These are phyloP conservation scores for Torulaspora quercuum DNA, from an alignment of 805 yeast genomes.

Conservation along the genomic window DNA sequence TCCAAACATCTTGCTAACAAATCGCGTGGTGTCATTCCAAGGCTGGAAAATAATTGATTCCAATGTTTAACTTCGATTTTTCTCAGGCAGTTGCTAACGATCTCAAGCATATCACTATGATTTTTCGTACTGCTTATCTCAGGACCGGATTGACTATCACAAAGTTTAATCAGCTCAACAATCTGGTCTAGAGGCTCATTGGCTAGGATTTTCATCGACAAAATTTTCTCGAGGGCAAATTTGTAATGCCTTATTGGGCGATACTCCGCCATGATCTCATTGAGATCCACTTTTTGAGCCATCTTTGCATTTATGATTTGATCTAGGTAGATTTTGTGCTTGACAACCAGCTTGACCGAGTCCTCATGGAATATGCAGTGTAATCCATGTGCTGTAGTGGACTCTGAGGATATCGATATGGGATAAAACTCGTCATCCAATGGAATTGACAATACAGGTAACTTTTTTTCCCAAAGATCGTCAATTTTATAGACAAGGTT, in stretches of 20 bases:
- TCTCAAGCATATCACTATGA: conserved; percentile 28
- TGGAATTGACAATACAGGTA: conserved; percentile 16
- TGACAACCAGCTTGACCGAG: conserved; percentile 21
- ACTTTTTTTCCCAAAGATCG: conserved; percentile 25
- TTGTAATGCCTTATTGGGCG: conserved; percentile 30
- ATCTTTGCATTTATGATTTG: conserved; percentile 25
- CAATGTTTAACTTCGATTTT: conserved; percentile 36
- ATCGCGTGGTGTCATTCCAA: conserved; percentile 33
- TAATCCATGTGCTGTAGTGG: conserved; percentile 32
- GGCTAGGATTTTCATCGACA: conserved; percentile 28
- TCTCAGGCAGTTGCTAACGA: conserved; percentile 36
- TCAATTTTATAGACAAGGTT: conserved; percentile 21
- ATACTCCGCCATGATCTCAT: conserved; percentile 26
- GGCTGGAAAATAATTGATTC: conserved; percentile 27
- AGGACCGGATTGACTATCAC: conserved; percentile 13
- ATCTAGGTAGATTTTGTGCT: conserved; percentile 34
- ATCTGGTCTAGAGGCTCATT: conserved; percentile 26
- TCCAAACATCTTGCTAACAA: conserved; percentile 32
- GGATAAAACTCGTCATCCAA: conserved; percentile 33
- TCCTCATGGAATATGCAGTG: conserved; percentile 23
- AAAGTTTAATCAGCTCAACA: conserved; percentile 25
- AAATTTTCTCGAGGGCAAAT: conserved; percentile 35
- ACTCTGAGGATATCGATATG: conserved; percentile 27
- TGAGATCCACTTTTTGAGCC: conserved; percentile 12
- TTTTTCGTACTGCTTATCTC: conserved; percentile 3